These are phyloP conservation scores for Pyricularia pennisetigena DNA, from an alignment of 2,329 filamentous ascomycete species.

Conservation along the genomic window DNA sequence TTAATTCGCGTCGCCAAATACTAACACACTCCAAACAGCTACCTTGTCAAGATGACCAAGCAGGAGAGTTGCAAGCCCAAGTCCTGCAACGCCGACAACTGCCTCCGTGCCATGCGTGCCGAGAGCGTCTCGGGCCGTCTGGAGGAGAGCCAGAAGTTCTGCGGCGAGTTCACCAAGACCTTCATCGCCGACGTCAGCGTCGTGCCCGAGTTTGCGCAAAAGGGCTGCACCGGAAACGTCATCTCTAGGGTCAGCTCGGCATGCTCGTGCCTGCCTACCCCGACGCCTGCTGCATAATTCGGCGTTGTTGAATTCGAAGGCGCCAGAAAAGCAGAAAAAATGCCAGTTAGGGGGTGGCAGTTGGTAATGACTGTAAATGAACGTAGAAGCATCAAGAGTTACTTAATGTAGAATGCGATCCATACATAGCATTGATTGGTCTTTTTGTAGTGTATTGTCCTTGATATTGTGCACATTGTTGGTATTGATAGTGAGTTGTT, in stretches of 20 bases:
- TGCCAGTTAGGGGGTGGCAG: background rate
- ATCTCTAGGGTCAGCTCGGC: slow-evolving; percentile 4
- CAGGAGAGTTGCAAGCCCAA: background rate
- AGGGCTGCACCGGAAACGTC: background rate
- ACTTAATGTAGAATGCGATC: background rate
- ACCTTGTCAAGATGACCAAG: slow-evolving; percentile 3
- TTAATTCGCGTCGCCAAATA: background rate
- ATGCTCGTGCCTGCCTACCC: background rate
- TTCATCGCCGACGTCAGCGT: slow-evolving; percentile 1
- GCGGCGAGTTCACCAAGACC: slow-evolving; percentile 8
- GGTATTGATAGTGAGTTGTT: background rate
- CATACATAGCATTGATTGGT: background rate
- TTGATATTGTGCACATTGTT: background rate
- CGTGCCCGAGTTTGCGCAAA: background rate
- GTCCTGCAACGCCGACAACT: slow-evolving; percentile 2
- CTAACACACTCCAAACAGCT: slow-evolving; percentile 6
- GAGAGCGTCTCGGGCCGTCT: background rate
- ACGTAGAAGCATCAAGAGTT: background rate
- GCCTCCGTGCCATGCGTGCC: slow-evolving; percentile 1
- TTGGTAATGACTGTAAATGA: background rate
- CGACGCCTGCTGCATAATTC: background rate
- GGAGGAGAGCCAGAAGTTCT: slow-evolving; percentile 3
- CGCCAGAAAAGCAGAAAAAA: background rate
- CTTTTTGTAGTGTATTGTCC: background rate
- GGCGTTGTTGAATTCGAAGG: background rate